Evolutionary conservation across 2,329 filamentous ascomycete species (phyloP).

Genomic region (Ustulina deusta): DNA sequence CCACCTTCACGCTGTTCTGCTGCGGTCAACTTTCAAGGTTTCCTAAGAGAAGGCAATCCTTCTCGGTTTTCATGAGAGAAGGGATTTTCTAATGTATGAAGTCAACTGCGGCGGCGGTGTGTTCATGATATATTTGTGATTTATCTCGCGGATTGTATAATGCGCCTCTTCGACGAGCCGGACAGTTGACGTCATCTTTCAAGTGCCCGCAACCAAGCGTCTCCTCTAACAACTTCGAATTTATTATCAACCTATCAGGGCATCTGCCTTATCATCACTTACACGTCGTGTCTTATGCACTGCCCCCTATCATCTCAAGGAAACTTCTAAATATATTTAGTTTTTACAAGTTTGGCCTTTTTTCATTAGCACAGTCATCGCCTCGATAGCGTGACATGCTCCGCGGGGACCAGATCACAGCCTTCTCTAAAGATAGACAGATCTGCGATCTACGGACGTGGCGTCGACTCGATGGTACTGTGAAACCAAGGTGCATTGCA

Average conservation of each 20-base stretch:
- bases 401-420: not conserved
- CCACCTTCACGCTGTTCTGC: not conserved
- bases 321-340: not conserved
- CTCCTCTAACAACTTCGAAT: not conserved
- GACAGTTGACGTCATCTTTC: not conserved
- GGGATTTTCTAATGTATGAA: not conserved
- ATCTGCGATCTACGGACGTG: constrained; percentile 8
- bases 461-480: constrained; percentile 22
- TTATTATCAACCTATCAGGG: not conserved
- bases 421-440: constrained; percentile 21
- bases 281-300: not conserved
- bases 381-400: not conserved
- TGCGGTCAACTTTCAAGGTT: not conserved
- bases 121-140: not conserved
- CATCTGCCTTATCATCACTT: not conserved
- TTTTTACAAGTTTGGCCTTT: not conserved
- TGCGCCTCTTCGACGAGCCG: no score
- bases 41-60: not conserved
- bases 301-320: not conserved
- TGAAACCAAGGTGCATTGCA: constrained; percentile 35
- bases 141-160: not conserved
- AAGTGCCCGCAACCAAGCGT: not conserved
- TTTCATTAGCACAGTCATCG: not conserved
- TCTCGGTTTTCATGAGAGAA: not conserved
- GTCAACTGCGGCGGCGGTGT: not conserved